Conservation (phyloP, 306 rosid species). For the Lathyrus sativus region DNA sequence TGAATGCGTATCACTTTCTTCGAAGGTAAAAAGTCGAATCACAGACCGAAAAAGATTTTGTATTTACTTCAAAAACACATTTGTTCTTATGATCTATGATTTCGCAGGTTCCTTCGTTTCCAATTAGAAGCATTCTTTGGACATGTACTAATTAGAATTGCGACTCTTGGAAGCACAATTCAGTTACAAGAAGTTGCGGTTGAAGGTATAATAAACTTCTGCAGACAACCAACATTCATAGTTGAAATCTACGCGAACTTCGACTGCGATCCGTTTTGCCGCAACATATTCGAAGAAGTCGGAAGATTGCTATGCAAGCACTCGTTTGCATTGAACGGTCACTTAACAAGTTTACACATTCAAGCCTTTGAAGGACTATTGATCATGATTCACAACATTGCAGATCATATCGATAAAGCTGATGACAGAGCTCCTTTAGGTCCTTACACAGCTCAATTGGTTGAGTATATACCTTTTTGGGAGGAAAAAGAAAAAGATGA, state of each 20-base stretch:
- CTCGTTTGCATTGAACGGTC: conserved; percentile 55
- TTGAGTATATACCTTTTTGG: conserved; percentile 71
- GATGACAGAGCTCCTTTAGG: conserved; percentile 47
- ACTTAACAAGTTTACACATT: conserved; percentile 56
- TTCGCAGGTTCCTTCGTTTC: conserved; percentile 62
- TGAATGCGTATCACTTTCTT: conserved; percentile 79
- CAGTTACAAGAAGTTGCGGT: conserved; percentile 88
- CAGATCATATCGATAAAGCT: conserved; percentile 68
- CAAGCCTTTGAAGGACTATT: conserved; percentile 89
- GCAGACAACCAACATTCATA: conserved; percentile 76
- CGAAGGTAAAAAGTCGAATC: conserved; percentile 49
- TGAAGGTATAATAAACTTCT: conserved; percentile 84
- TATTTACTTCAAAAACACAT: background rate
- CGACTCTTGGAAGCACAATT: conserved; percentile 54
- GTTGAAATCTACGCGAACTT: conserved; percentile 65
- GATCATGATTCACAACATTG: conserved; percentile 74
- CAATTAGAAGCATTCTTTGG: conserved; percentile 82
- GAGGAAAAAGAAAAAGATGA: conserved; percentile 57
- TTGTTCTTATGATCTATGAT: background rate
- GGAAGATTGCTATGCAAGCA: conserved; percentile 88
- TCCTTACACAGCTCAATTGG: conserved; percentile 45
- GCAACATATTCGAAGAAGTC: conserved; percentile 68
- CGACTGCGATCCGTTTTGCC: conserved; percentile 75
- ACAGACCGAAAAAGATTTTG: background rate
- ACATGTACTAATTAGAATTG: conserved; percentile 58